Base-by-base conservation (phyloP, 139 green algal species). In the Zygnema cylindricum region DNA sequence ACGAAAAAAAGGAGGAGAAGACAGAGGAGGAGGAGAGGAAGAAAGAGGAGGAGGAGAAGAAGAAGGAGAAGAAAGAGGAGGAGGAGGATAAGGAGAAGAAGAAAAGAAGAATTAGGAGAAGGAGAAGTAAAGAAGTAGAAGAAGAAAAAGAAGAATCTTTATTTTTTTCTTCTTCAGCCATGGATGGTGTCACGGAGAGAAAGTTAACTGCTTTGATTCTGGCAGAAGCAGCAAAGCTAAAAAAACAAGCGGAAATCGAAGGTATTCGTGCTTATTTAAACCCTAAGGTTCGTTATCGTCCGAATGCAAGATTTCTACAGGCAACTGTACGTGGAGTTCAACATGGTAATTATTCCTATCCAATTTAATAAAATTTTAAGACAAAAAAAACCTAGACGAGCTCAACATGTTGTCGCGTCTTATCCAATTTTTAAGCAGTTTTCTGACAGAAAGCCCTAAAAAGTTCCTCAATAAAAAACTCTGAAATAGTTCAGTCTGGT, bases 171-270 rank as follows among this genome's bases (percentile, higher is more conserved):
- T n/a, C n/a, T n/a, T n/a, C n/a, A n/a, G 69, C 30, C 78, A 87
- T 87, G 81, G 81, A 87, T 43, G 81, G 42, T 40, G 81, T 55
- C 16, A 87, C 81, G 41, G 81, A 87, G 55, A 54, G 81, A 23
- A 87, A 87, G 81, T 36, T 87, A 16, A 54, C 81, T 33, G 81
- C 81, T 25, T 69, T 87, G 25, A 87, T 87, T 81, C 32, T 87
- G n/a, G 81, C 81, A 25, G 42, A 87, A 55, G 81, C 81, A 11
- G 39, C 49, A 40, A 35, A 25, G 49, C 43, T 87, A 25, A 81
- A 81, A 32, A 16, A 16, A 0, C 57, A 55, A 39, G 81, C 81
- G 35, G 81, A 32, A 3, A 54, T 79, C 35, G 81, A 87, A 69
- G 81, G 81, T n/a, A 32, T 87, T 0, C 21, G 41, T 79, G 81